Base-by-base conservation (phyloP, 768 basidiomycete species). In the Coprinellus micaceus region DNA sequence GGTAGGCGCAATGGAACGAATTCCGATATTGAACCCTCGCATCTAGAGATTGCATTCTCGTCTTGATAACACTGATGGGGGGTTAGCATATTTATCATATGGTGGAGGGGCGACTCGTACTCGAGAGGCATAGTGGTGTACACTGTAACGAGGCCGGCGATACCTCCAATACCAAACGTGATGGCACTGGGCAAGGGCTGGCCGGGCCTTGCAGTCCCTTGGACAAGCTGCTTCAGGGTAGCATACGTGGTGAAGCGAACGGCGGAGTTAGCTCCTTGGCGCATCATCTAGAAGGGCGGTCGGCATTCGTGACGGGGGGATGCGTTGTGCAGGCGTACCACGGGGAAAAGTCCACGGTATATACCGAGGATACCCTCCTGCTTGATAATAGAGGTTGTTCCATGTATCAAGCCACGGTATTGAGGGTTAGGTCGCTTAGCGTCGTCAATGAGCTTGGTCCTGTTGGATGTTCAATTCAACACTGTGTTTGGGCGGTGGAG, bases 191-290 rank as follows among this genome's bases (percentile, higher is more conserved):
- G 96, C 4, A 98, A 76, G 2, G 83, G 80, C 64, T 94, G 89
- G 3, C 94, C 94, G 0, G 94, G 85, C 30, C 89, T 81, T 1
- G 87, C 80, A 17, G 84, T 86, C 22, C 93, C 88, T 66, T 93
- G 93, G 1, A 94, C 92, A 61, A 94, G 83, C 64, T 97, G 94
- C 72, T 97, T 98, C 57, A 98, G 77, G 0, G 92, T 96, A 2
- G 90, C 84, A 71, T 98, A 98, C 0, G 93, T 94, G 47, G 95
- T 94, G 75, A 98, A 98, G 29, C 96, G 82, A 28, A 98, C 85
- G 10, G 97, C 94, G 4, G 94, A 98, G 68, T 98, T 99, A 40
- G 95, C 96, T 37, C 94, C 94, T 83, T 98, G 96, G 26, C 94
- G 88, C 83, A 96, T 90, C 84, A 96, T 92, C 93, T 97, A 65